Evolutionary conservation across 225 moss, liverwort and hornwort species (phyloP).

Genomic region (Sphagnum tenellum): DNA sequence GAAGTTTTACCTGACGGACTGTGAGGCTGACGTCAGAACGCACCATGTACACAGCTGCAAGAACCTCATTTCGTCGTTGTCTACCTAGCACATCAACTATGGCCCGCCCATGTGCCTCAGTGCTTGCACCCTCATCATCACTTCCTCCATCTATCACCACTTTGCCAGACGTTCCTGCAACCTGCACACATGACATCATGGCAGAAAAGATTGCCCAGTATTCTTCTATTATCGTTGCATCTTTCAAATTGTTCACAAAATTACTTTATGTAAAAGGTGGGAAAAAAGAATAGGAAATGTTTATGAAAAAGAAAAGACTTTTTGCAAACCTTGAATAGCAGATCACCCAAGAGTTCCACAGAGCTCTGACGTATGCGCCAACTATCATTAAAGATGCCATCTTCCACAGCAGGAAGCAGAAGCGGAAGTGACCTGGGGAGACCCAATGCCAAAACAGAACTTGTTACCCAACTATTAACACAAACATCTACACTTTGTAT

Average conservation of each 20-base stretch:
- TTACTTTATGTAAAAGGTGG: no score
- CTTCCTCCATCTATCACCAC: constrained; percentile 98
- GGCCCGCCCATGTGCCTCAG: constrained; percentile 95
- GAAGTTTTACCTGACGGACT: constrained; percentile 73
- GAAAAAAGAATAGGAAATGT: no score
- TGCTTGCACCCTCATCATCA: constrained; percentile 99
- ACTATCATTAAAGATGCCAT: constrained; percentile 96
- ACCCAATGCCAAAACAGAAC: no score
- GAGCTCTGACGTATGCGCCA: constrained; percentile 99
- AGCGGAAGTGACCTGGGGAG: constrained; percentile 78
- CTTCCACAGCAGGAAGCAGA: constrained; percentile 93
- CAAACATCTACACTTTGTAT: no score
- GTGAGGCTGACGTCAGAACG: constrained; percentile 96
- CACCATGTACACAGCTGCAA: constrained; percentile 99
- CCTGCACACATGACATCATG: constrained; percentile 23
- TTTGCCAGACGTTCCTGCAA: constrained; percentile 98
- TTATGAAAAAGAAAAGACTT: no score
- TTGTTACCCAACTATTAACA: no score
- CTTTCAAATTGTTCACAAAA: no score
- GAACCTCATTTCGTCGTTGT: constrained; percentile 89
- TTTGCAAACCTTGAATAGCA: constrained; percentile 80
- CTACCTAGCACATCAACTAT: constrained; percentile 88
- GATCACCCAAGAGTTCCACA: constrained; percentile 95
- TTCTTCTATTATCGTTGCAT: no score
- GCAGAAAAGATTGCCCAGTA: no score